Conservation (phyloP, 176 grass and related monocot genomes). For the Rhynchospora breviuscula region DNA sequence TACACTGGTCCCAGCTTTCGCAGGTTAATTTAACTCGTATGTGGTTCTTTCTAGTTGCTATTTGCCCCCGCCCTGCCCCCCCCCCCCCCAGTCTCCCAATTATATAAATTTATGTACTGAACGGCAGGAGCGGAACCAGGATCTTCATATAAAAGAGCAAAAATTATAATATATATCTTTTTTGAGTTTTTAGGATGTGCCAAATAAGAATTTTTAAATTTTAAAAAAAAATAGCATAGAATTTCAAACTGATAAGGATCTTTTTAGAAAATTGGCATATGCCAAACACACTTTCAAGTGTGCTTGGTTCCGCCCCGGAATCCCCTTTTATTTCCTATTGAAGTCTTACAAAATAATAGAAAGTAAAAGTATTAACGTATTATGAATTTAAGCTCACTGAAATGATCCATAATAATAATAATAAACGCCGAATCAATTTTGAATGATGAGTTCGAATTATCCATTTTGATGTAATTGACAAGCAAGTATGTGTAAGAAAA, state of each 20-base stretch:
- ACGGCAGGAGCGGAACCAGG: no score
- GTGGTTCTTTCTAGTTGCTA: not conserved
- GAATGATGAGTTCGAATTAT: not conserved
- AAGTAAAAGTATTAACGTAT: not conserved
- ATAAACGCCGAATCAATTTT: not conserved
- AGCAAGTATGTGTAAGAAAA: not conserved
- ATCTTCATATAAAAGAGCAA: no score
- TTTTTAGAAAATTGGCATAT: no score
- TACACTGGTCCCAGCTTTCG: not conserved
- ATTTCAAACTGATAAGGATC: no score
- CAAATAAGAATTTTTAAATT: no score
- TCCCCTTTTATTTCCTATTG: no score
- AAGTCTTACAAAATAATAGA: not conserved
- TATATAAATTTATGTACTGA: not conserved
- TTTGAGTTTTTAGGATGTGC: no score
- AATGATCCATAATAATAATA: not conserved
- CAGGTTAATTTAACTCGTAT: not conserved
- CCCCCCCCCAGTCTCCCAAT: not conserved
- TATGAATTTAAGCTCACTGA: not conserved
- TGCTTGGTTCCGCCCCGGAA: no score
- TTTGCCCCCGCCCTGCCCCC: no score
- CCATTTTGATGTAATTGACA: not conserved
- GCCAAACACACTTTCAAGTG: no score
- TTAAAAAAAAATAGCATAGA: no score
- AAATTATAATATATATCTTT: no score